phyloP scores from a whole-genome alignment of 1,284 basidiomycete species.

The Marasmius oreades region DNA sequence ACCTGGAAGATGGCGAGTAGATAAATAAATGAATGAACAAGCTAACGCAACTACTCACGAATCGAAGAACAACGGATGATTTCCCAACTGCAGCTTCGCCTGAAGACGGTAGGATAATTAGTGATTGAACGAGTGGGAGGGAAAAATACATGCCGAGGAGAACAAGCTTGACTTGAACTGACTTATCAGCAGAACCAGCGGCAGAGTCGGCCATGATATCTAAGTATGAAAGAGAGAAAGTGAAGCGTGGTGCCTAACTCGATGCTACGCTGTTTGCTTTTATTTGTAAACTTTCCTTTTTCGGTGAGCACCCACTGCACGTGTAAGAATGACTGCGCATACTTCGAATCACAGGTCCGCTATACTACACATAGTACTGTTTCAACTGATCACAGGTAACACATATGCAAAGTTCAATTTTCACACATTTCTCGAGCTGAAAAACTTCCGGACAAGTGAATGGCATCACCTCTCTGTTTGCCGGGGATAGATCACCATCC shows the following conservation, averaged over 20 bases:
- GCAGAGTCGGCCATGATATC: slow-evolving; percentile 62
- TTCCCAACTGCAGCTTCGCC: slow-evolving; percentile 99
- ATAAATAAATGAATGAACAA: not conserved
- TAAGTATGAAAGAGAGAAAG: slow-evolving; percentile 17
- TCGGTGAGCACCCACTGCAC: not conserved
- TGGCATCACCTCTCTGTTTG: not conserved
- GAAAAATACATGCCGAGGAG: slow-evolving; percentile 62
- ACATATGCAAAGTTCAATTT: slow-evolving; percentile 47
- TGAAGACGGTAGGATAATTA: slow-evolving; percentile 28
- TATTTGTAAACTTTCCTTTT: slow-evolving; percentile 8
- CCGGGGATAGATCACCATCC: not conserved
- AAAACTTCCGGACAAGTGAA: slow-evolving; percentile 46
- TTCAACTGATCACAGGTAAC: slow-evolving; percentile 44
- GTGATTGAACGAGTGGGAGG: not conserved
- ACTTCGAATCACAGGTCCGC: no score
- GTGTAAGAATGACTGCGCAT: no score
- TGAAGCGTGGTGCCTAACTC: slow-evolving; percentile 17
- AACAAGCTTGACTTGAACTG: slow-evolving; percentile 89
- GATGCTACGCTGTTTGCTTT: slow-evolving; percentile 17
- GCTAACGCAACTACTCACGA: slow-evolving; percentile 57
- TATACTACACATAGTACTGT: slow-evolving; percentile 31
- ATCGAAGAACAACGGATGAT: slow-evolving; percentile 97
- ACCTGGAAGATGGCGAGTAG: slow-evolving; percentile 56
- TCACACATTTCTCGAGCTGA: slow-evolving; percentile 26
- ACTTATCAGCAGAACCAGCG: slow-evolving; percentile 74